Evolutionary conservation across 2,329 filamentous ascomycete species (phyloP).

Genomic region (Trichoderma cornu-damae): DNA sequence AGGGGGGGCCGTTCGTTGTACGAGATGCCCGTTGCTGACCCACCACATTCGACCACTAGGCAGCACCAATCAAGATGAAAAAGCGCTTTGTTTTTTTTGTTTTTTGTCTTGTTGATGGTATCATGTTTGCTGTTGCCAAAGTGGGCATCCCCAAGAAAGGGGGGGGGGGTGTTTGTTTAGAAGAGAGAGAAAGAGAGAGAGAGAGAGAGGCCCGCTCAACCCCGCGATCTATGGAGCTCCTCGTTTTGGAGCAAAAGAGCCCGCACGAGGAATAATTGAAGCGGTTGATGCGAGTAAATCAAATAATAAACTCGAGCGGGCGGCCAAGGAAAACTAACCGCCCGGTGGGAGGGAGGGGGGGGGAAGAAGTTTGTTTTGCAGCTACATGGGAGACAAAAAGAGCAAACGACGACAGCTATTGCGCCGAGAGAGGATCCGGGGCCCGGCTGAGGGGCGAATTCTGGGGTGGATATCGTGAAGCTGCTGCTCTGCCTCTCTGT

Average conservation of each 20-base stretch:
- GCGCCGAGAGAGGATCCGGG: slow-evolving; percentile 13
- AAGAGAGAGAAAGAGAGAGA: no score
- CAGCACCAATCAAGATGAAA: no score
- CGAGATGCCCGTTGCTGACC: no score
- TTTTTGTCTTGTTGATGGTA: no score
- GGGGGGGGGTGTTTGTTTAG: no score
- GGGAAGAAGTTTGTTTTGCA: neutral
- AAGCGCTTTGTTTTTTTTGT: no score
- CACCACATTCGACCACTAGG: no score
- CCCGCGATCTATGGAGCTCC: slow-evolving; percentile 1
- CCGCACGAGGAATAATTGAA: neutral
- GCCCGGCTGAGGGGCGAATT: neutral
- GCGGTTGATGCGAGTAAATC: neutral
- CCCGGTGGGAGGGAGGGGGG: no score
- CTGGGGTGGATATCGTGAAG: neutral
- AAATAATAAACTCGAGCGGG: neutral
- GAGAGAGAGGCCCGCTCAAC: neutral
- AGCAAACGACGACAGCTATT: neutral
- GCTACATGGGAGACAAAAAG: neutral
- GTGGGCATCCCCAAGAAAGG: neutral
- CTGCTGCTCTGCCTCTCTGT: no score
- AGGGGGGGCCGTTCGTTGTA: no score
- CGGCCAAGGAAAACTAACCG: neutral
- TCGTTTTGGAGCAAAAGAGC: neutral
- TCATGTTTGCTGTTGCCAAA: neutral